Conservation (phyloP, 805 yeast species). For the Yamadazyma philogaea region DNA sequence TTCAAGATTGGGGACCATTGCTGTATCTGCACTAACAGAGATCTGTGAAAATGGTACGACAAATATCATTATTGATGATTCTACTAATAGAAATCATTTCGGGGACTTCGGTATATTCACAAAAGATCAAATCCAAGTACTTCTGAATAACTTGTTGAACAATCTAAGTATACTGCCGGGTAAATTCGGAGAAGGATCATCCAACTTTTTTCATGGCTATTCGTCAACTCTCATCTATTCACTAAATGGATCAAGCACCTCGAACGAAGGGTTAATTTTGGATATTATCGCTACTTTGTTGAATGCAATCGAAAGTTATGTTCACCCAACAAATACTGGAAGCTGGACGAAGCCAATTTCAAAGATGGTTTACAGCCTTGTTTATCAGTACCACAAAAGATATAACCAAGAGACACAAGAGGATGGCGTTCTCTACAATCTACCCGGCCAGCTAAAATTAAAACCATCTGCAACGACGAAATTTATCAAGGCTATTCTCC, state of each 20-base stretch:
- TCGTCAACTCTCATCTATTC: constrained; percentile 56
- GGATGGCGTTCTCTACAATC: constrained; percentile 21
- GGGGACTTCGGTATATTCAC: constrained; percentile 64
- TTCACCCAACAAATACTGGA: constrained; percentile 92
- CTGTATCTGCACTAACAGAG: constrained; percentile 45
- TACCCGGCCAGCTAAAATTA: constrained; percentile 33
- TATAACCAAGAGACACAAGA: constrained; percentile 45
- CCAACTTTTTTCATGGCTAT: constrained; percentile 42
- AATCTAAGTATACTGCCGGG: constrained; percentile 46
- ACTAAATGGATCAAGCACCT: constrained; percentile 47
- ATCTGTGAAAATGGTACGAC: constrained; percentile 18
- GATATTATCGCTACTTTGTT: constrained; percentile 52
- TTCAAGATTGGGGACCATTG: constrained; percentile 59
- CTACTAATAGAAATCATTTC: constrained; percentile 17
- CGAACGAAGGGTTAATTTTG: constrained; percentile 45
- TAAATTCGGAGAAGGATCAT: constrained; percentile 43
- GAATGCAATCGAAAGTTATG: constrained; percentile 74
- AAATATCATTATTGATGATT: background rate
- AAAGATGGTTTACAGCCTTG: constrained; percentile 57
- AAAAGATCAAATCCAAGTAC: constrained; percentile 54
- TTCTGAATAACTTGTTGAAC: constrained; percentile 53
- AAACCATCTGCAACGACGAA: constrained; percentile 28
- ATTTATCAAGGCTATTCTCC: constrained; percentile 54
- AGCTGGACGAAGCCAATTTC: constrained; percentile 78
- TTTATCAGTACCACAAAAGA: constrained; percentile 60